phyloP scores from a whole-genome alignment of 1,284 basidiomycete genomes.

The Papiliotrema flavescens region DNA sequence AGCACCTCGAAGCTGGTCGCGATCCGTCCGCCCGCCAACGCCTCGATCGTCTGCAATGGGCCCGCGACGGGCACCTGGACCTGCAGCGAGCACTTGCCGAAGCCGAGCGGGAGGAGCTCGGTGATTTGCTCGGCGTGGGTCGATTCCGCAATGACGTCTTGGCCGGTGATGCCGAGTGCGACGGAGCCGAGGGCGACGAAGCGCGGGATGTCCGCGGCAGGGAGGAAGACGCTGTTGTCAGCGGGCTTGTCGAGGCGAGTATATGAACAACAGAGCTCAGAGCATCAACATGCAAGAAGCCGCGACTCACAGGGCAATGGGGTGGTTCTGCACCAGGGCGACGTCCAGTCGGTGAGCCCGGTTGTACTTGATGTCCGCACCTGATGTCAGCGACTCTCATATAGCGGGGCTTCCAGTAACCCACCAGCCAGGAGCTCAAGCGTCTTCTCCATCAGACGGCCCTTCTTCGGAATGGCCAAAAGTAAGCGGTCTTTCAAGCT shows the following conservation, averaged over 20 bases:
- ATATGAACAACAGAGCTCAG: not conserved
- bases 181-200: constrained; percentile 98
- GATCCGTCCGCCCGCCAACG: constrained; percentile 84
- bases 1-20: constrained; percentile 93
- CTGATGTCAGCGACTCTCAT: constrained; percentile 50
- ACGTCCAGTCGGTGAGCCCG: constrained; percentile 86
- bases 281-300: too few relatives aligned
- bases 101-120: constrained; percentile 80
- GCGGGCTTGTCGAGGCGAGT: not conserved
- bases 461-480: constrained; percentile 98
- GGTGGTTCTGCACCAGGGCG: constrained; percentile 85
- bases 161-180: constrained; percentile 60
- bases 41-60: constrained; percentile 66
- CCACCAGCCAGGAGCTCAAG: constrained; percentile 74
- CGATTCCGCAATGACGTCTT: constrained; percentile 94
- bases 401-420: not conserved
- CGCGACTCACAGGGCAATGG: constrained; percentile 74
- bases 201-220: constrained; percentile 94
- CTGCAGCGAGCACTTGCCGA: constrained; percentile 91
- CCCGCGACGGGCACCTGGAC: constrained; percentile 87
- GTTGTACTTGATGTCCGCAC: constrained; percentile 95
- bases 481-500: constrained; percentile 68
- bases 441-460: constrained; percentile 90
- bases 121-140: constrained; percentile 71
- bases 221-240: constrained; percentile 86